Percentiles rank a stretch among this genome's conserved stretches.
These are phyloP conservation scores for Nyssa sinensis DNA, from an alignment of 148 eudicot species.

Conservation along the genomic window DNA sequence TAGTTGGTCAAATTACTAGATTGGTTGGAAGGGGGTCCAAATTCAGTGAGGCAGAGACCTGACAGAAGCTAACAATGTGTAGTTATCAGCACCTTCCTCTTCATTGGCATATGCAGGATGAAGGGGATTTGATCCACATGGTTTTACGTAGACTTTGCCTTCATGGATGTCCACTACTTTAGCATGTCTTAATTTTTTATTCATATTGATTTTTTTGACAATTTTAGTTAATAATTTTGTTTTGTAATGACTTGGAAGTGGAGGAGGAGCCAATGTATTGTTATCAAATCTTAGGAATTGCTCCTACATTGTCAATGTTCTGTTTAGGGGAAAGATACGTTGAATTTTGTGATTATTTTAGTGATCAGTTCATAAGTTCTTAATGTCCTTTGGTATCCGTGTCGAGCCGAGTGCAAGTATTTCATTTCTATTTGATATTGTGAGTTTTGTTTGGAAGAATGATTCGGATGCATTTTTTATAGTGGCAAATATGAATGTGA, in stretches of 20 bases:
- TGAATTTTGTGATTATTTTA: not conserved
- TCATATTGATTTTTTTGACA: not conserved
- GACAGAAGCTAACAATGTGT: conserved; percentile 8
- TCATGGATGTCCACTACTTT: not conserved
- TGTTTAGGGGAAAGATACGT: not conserved
- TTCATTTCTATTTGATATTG: too few relatives aligned
- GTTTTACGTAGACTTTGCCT: not conserved
- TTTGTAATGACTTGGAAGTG: not conserved
- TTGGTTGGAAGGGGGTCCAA: not conserved
- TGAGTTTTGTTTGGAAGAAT: too few relatives aligned
- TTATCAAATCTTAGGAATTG: not conserved
- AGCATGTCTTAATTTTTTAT: not conserved
- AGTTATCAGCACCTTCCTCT: not conserved
- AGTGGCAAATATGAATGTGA: too few relatives aligned
- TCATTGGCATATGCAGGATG: not conserved
- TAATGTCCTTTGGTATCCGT: not conserved
- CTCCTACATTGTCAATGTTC: not conserved
- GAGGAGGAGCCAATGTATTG: not conserved
- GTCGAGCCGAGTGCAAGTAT: too few relatives aligned
- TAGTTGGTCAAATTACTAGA: not conserved
- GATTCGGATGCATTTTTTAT: too few relatives aligned
- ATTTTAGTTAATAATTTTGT: conserved; percentile 8
- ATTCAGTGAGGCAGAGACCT: not conserved
- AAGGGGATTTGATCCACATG: conserved; percentile 1
- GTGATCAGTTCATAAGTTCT: not conserved